Percentiles rank a stretch among this genome's conserved stretches.
Evolutionary conservation across 2,329 filamentous ascomycete species (phyloP).

Genomic region (Trichophyton verrucosum): DNA sequence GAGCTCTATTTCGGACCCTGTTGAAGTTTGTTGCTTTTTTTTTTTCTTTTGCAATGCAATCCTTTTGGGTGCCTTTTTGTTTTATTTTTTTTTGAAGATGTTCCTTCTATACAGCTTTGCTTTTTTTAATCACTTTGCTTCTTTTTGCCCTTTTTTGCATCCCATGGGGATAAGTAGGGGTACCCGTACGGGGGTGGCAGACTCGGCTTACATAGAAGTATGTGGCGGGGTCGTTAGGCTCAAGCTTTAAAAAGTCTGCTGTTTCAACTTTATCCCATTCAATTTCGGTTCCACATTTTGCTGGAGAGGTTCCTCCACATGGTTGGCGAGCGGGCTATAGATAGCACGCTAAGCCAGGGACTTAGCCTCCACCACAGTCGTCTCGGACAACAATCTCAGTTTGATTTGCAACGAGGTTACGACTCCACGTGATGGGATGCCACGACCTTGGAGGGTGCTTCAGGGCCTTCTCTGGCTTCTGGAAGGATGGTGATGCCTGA

Average conservation of each 20-base stretch:
- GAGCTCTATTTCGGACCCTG: constrained; percentile 1
- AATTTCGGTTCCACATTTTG: constrained; percentile 5
- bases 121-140: not conserved
- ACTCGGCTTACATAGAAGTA: not conserved
- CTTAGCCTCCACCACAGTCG: not conserved
- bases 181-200: not conserved
- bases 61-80: not conserved
- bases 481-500: not conserved
- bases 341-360: constrained; percentile 2
- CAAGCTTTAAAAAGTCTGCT: not conserved
- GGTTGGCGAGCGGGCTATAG: constrained; percentile 3
- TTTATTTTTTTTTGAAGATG: not conserved
- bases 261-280: constrained; percentile 4
- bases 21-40: not conserved
- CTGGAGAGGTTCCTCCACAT: constrained; percentile 4
- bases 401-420: not conserved
- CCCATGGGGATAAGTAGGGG: not conserved
- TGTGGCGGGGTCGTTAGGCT: not conserved
- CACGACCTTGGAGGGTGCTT: not conserved
- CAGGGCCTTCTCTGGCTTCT: not conserved
- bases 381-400: constrained; percentile 3
- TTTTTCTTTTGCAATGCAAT: not conserved
- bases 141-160: not conserved
- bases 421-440: not conserved
- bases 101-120: not conserved